Evolutionary conservation across 208 protist species (phyloP), one percentile per base, ranked within the genome.

Genomic region (Acanthamoeba castellanii): DNA sequence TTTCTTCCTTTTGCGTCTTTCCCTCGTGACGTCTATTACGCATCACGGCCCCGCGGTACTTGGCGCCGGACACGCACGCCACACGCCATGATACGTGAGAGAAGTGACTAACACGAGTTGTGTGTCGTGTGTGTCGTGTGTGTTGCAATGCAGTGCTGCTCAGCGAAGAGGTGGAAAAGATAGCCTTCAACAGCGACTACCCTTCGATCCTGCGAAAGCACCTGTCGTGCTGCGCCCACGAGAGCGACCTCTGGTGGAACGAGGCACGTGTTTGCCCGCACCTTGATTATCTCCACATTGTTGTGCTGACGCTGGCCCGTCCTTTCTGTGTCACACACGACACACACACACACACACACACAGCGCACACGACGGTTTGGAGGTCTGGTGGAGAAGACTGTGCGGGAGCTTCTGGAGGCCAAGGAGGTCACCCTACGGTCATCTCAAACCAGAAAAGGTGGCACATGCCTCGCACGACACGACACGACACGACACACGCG

Each of bases 111-210:
- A n/a, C 2, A 7, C 0, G 3, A 7, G 59, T 66, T 16, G 59
- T n/a, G 16, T 16, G 59, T 9, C 42, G 42, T 47, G 2, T 47
- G 42, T 47, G 59, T 66, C 25, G 22, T 0, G 16, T 22, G 6
- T 8, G 2, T 66, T 14, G 1, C 59, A n/a, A 9, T 3, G 30
- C 13, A 90, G 82, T 90, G 27, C 57, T 90, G 16, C 82, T 90
- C 18, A 90, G 22, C 32, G 57, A 90, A 22, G 82, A 90, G 16
- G 57, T 68, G 13, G 82, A 90, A 52, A 68, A 90, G 47, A 45
- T 90, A 30, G 57, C 57, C 0, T 90, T 90, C 82, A 90, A 90
- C 55, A 90, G 57, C 57, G 82, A 68, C 82, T 90, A 90, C 37
- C 82, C 82, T 25, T 70, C 82, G 1, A 90, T 90, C 55, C 22